A percentile compares a stretch with the other conserved stretches of the same genome.
phyloP scores from a whole-genome alignment of 352 stramenopile species.

The Phytophthora cajani region DNA sequence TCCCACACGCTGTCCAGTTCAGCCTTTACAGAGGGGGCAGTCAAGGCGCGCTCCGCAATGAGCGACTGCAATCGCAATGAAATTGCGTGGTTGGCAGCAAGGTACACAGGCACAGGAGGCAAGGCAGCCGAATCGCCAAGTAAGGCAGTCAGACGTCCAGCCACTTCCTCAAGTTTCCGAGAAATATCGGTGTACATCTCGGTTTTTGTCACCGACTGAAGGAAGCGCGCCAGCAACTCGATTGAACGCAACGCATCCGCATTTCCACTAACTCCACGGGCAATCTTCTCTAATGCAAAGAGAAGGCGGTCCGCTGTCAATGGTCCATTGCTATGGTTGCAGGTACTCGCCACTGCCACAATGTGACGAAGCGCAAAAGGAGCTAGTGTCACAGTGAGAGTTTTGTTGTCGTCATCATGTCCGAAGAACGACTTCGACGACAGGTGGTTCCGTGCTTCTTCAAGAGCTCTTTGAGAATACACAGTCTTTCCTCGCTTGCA shows the following conservation, averaged over 20 bases:
- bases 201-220: constrained; percentile 62
- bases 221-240: constrained; percentile 56
- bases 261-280: constrained; percentile 23
- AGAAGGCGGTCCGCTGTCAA: constrained; percentile 61
- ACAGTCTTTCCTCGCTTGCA: constrained; percentile 15
- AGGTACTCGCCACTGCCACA: constrained; percentile 52
- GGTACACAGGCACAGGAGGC: constrained; percentile 46
- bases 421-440: constrained; percentile 62
- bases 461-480: constrained; percentile 45
- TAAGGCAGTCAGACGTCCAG: constrained; percentile 20
- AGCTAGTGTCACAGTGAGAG: constrained; percentile 44
- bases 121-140: constrained; percentile 33
- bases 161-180: constrained; percentile 26
- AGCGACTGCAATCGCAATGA: constrained; percentile 44
- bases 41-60: constrained; percentile 18
- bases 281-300: constrained; percentile 71
- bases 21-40: constrained; percentile 15
- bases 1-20: constrained; percentile 49
- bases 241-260: constrained; percentile 18
- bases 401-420: constrained; percentile 13
- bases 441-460: constrained; percentile 54
- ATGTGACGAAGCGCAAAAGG: constrained; percentile 70
- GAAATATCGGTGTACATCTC: constrained; percentile 47
- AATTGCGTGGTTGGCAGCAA: constrained; percentile 57
- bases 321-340: constrained; percentile 13